A percentile compares a stretch with the other conserved stretches of the same genome.
phyloP scores from a whole-genome alignment of 768 basidiomycete species.

The Kwoniella sp. region DNA sequence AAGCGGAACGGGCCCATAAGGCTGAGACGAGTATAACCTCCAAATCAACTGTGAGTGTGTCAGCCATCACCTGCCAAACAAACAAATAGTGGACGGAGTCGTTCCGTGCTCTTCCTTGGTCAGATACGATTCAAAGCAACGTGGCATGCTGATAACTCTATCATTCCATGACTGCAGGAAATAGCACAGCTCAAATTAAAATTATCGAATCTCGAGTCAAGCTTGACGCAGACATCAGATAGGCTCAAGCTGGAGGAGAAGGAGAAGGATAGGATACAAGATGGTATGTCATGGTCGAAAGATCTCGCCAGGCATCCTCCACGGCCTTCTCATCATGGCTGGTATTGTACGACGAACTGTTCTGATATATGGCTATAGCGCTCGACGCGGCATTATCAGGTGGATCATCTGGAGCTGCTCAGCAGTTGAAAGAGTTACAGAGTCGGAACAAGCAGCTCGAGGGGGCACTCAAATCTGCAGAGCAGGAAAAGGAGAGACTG shows the following conservation, averaged over 20 bases:
- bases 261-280: constrained; percentile 44
- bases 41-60: constrained; percentile 33
- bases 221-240: constrained; percentile 33
- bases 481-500: constrained; percentile 39
- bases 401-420: constrained; percentile 11
- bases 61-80: too few species aligned
- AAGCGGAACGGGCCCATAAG: constrained; percentile 42
- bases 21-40: constrained; percentile 31
- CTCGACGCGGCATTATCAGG: constrained; percentile 20
- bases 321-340: too few species aligned
- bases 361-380: constrained; percentile 15
- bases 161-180: constrained; percentile 33
- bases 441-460: constrained; percentile 14
- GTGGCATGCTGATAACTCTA: not conserved
- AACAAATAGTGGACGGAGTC: too few species aligned
- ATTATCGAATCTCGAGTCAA: constrained; percentile 50
- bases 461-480: constrained; percentile 22
- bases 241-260: constrained; percentile 46
- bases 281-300: constrained; percentile 46
- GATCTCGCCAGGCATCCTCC: too few species aligned
- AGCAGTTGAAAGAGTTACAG: constrained; percentile 8
- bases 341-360: too few species aligned
- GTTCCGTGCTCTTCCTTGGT: too few species aligned
- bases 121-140: too few species aligned
- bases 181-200: constrained; percentile 39